A percentile compares a stretch with the other conserved stretches of the same genome.
Evolutionary conservation across 2,329 filamentous ascomycete genomes (phyloP).

Genomic region (Calonectria montana): DNA sequence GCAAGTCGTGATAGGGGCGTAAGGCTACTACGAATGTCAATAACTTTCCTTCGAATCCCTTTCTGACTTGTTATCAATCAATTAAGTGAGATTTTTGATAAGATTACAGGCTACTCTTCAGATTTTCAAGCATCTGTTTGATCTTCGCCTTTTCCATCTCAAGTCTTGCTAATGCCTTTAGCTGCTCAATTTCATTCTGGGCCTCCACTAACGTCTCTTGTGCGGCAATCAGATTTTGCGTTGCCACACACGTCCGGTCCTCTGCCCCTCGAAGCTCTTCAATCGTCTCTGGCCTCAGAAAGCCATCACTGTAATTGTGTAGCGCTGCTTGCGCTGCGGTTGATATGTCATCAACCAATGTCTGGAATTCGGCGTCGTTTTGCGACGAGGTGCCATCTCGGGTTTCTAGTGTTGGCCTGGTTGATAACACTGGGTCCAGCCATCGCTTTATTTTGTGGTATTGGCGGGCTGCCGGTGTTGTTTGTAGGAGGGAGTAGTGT

Average conservation of each 20-base stretch:
- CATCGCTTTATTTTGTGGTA: background rate
- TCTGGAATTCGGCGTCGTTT: background rate
- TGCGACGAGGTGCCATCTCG: background rate
- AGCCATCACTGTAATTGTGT: background rate
- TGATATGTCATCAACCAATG: background rate
- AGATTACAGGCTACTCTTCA: background rate
- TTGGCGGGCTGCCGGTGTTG: background rate
- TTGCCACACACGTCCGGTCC: background rate
- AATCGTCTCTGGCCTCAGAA: background rate
- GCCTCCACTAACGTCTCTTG: background rate
- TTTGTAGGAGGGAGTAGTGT: background rate
- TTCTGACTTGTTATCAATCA: too few relatives aligned
- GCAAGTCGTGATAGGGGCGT: too few relatives aligned
- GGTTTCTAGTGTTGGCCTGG: background rate
- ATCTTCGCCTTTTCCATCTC: background rate
- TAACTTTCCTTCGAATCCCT: too few relatives aligned
- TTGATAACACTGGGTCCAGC: background rate
- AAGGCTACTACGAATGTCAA: too few relatives aligned
- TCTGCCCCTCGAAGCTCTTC: background rate
- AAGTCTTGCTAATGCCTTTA: background rate
- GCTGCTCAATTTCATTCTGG: background rate
- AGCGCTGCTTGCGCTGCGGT: background rate
- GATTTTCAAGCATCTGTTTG: background rate
- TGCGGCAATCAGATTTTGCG: background rate
- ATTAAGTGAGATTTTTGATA: background rate